Evolutionary conservation across 2,329 filamentous ascomycete genomes (phyloP).

Genomic region (Amylocarpus encephaloides): DNA sequence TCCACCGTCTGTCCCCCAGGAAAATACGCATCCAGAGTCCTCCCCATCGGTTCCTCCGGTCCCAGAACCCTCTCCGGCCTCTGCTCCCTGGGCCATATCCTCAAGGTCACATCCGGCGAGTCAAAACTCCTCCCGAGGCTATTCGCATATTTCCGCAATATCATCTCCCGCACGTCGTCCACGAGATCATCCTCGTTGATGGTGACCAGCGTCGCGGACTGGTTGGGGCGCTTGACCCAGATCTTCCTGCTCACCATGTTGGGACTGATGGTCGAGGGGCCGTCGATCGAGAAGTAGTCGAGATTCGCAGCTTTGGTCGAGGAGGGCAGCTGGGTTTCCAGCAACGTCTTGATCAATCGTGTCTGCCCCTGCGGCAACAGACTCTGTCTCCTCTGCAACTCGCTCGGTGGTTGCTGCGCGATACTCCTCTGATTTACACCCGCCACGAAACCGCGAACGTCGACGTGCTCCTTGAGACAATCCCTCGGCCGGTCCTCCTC

Average conservation of each 20-base stretch:
- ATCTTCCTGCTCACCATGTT: slow-evolving; percentile 69
- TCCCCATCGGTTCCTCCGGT: slow-evolving; percentile 77
- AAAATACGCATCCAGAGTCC: slow-evolving; percentile 74
- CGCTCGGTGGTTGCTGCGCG: slow-evolving; percentile 17
- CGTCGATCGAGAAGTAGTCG: slow-evolving; percentile 31
- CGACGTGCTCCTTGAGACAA: not conserved
- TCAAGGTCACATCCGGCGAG: slow-evolving; percentile 78
- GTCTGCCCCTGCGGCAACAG: slow-evolving; percentile 40
- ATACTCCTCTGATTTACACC: slow-evolving; percentile 5
- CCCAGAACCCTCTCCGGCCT: slow-evolving; percentile 63
- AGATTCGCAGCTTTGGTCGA: slow-evolving; percentile 30
- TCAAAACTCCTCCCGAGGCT: slow-evolving; percentile 85
- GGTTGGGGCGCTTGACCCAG: slow-evolving; percentile 85
- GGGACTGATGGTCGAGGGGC: slow-evolving; percentile 26
- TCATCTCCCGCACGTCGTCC: slow-evolving; percentile 89
- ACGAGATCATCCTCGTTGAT: slow-evolving; percentile 85
- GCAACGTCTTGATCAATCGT: slow-evolving; percentile 45
- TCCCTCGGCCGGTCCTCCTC: slow-evolving; percentile 5
- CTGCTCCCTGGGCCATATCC: slow-evolving; percentile 66
- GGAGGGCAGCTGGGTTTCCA: slow-evolving; percentile 36
- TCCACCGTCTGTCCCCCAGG: slow-evolving; percentile 81
- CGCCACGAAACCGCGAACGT: not conserved
- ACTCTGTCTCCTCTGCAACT: slow-evolving; percentile 35
- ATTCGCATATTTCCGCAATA: slow-evolving; percentile 89
- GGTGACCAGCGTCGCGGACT: slow-evolving; percentile 79